Conservation (phyloP, 768 basidiomycete species). For the Floccularia luteovirens region DNA sequence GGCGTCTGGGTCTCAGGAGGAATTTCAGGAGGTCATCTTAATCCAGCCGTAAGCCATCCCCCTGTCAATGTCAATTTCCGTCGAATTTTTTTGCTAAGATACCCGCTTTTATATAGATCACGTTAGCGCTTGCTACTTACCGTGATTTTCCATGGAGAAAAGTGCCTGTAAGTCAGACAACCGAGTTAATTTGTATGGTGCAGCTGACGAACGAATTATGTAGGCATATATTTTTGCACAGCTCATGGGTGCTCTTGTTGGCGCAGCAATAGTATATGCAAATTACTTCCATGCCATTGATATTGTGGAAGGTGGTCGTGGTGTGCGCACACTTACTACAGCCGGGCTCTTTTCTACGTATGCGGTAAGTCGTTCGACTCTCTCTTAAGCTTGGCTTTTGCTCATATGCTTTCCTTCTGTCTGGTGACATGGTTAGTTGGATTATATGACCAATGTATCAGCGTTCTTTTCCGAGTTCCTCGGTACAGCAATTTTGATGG, state of each 20-base stretch:
- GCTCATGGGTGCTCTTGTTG: conserved; percentile 51
- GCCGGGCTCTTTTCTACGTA: conserved; percentile 55
- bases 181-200: background rate
- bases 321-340: conserved; percentile 45
- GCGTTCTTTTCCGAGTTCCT: conserved; percentile 46
- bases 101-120: conserved; percentile 37
- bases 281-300: conserved; percentile 67
- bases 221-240: conserved; percentile 52
- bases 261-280: conserved; percentile 51
- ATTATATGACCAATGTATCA: conserved; percentile 31
- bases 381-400: background rate
- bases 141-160: conserved; percentile 77
- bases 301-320: conserved; percentile 48
- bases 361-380: conserved; percentile 32
- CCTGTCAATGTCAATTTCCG: background rate
- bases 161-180: conserved; percentile 42
- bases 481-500: conserved; percentile 45
- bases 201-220: background rate
- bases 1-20: conserved; percentile 64
- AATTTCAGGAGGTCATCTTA: conserved; percentile 71
- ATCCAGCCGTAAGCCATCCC: conserved; percentile 47
- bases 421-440: conserved; percentile 13
- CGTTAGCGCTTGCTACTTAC: conserved; percentile 59
- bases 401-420: background rate
- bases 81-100: conserved; percentile 1